These are phyloP conservation scores for Xerocomellus dryophilus DNA, from an alignment of 768 basidiomycete genomes.

Conservation along the genomic window DNA sequence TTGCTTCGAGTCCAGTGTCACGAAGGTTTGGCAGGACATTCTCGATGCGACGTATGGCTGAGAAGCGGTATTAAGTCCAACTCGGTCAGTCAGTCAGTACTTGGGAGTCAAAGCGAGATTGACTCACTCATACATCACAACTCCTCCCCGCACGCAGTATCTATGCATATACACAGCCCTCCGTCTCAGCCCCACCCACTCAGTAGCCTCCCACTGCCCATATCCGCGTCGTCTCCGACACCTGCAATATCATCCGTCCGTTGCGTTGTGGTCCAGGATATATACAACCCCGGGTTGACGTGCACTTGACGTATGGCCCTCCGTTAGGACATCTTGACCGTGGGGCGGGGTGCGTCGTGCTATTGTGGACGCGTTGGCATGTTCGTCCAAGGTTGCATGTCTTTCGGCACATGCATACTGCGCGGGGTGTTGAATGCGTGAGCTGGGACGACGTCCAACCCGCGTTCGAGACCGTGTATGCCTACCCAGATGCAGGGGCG, in stretches of 20 bases:
- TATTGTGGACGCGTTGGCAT: conserved; percentile 34
- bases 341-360: conserved; percentile 31
- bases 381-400: conserved; percentile 38
- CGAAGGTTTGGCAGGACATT: too few species aligned
- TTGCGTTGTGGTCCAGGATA: conserved; percentile 29
- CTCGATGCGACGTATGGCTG: too few species aligned
- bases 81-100: too few species aligned
- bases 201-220: not conserved
- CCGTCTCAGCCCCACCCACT: not conserved
- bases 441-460: conserved; percentile 33
- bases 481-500: not conserved
- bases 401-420: conserved; percentile 44
- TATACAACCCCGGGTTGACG: conserved; percentile 33
- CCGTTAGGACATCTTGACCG: conserved; percentile 35
- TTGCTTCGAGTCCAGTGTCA: too few species aligned
- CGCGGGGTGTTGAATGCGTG: conserved; percentile 32
- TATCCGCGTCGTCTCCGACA: conserved; percentile 41
- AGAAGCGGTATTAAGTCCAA: too few species aligned
- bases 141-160: conserved; percentile 12
- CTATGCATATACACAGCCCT: conserved; percentile 10
- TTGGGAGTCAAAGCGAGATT: too few species aligned
- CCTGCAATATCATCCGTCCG: conserved; percentile 29
- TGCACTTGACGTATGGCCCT: conserved; percentile 45
- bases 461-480: conserved; percentile 30
- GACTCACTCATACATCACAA: not conserved